Evolutionary conservation across 2,329 filamentous ascomycete species (phyloP), one percentile per base, ranked within the genome.

Genomic region (Aureobasidium sp.): DNA sequence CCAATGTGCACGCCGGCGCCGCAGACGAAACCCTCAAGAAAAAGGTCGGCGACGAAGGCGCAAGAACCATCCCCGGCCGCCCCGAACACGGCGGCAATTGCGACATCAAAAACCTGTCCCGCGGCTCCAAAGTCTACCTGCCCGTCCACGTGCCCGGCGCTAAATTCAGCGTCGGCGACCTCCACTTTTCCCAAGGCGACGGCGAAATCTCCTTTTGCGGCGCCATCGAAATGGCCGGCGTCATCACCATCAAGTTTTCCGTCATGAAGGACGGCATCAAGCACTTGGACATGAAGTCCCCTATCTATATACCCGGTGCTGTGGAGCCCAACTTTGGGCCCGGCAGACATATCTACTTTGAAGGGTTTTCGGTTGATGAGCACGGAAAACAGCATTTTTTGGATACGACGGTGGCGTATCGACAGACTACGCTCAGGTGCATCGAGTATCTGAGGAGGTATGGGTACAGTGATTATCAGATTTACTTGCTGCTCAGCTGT

Each of bases 221-320:
- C 21, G 92, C 91, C 6, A 96, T 96, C 67, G 92, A 96, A 73
- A 96, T 96, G 89, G 90, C 91, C 0, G 91, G 91, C 4, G 78
- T 90, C 45, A 95, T 96, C 67, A 96, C 91, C 2, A 83, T 96
- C 73, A 95, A 94, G 68, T 92, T 95, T 78, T 85, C 83, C 53
- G 88, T 96, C 17, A 85, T 96, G 78, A 95, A 94, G 72, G 81
- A 84, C 65, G 92, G 91, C 21, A 81, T 95, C 69, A 79, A 79
- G 46, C 81, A 90, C 35, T 75, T 95, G 57, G 86, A 81, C 0
- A 38, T 58, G 55, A 58, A 58, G 23, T 49, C 43, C 1, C 55
- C 55, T 4, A 88, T 96, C 57, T 96, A 92, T 76, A 81, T 90
- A 35, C 90, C 90, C 0, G 91, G 91, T 0, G 90, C 90, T 0